These are phyloP conservation scores for Puccinia triticina DNA, from an alignment of 1,284 basidiomycete genomes.

Conservation along the genomic window DNA sequence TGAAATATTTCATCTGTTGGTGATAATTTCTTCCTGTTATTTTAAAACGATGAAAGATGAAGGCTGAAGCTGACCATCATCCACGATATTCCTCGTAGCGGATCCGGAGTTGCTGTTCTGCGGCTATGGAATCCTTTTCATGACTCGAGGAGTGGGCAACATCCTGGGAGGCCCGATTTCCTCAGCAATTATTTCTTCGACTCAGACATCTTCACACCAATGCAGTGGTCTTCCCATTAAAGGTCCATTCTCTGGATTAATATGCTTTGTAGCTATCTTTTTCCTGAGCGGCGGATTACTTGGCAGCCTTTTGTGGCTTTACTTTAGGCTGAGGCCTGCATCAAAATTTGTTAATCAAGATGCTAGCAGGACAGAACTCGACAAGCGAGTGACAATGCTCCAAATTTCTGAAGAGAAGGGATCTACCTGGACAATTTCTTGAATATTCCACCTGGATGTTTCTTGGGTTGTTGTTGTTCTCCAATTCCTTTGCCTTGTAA, in stretches of 20 bases:
- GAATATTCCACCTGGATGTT: too few relatives aligned
- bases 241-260: constrained; percentile 6
- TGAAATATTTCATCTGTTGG: constrained; percentile 9
- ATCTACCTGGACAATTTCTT: neutral
- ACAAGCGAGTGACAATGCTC: neutral
- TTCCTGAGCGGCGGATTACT: constrained; percentile 17
- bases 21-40: neutral
- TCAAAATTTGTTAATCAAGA: neutral
- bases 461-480: too few relatives aligned
- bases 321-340: neutral
- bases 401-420: neutral
- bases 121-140: constrained; percentile 61
- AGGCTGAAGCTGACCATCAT: neutral
- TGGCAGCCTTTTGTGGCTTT: constrained; percentile 19
- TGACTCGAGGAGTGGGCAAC: constrained; percentile 63
- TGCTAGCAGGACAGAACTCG: neutral
- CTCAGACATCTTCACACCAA: neutral
- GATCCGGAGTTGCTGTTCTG: constrained; percentile 34
- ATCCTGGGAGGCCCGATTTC: constrained; percentile 63
- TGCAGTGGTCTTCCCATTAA: constrained; percentile 17
- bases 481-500: too few relatives aligned
- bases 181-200: constrained; percentile 56
- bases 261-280: neutral
- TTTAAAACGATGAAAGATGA: too few relatives aligned
- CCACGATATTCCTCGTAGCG: neutral